Evolutionary conservation across 129 eudicot genomes (phyloP), one percentile per base, ranked within the genome.

Genomic region (Solidago caesia): DNA sequence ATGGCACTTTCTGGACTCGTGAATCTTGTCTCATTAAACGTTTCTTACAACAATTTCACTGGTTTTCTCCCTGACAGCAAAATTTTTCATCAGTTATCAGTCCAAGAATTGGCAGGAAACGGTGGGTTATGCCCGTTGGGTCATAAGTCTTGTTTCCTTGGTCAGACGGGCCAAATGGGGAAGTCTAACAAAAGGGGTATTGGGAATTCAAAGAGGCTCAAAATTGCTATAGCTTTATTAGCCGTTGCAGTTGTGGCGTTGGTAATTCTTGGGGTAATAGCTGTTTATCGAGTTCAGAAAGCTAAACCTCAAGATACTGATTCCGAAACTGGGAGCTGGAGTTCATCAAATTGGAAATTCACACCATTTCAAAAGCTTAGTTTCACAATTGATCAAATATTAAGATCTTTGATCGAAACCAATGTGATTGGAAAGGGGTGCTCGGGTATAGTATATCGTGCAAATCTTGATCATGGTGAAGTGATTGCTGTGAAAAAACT

Each of bases 401-500:
- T 88, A 21, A 77, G 81, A 45, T 85, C 96, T 71, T 84, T 91
- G n/a, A 82, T 85, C 12, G 99, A 94, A 16, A 72, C 89, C 13
- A 94, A 94, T 73, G 97, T 89, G 60, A 88, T 94, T 7, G 99
- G 99, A 55, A 94, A 94, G 70, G 99, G 99, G 5, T 94, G 97
- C 78, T 95, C 99, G 2, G 99, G 99, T 64, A 74, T 95, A 3
- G 99, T 95, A 6, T 95, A 95, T 70, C 96, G 97, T 15, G 99
- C 89, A 64, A 87, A 89, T 62, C 79, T 95, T 12, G 87, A 82
- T 52, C 90, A 85, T 16, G 97, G 96, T 21, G 93, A 90, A 75
- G 88, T 82, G 25, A 94, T 94, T 55, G 98, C 98, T 3, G 98
- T 90, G 21, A 94, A 95, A 75, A 95, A 88, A 73, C 85, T 90